These are phyloP conservation scores for Phytopythium ostracodes DNA, from an alignment of 352 stramenopile genomes.

Conservation along the genomic window DNA sequence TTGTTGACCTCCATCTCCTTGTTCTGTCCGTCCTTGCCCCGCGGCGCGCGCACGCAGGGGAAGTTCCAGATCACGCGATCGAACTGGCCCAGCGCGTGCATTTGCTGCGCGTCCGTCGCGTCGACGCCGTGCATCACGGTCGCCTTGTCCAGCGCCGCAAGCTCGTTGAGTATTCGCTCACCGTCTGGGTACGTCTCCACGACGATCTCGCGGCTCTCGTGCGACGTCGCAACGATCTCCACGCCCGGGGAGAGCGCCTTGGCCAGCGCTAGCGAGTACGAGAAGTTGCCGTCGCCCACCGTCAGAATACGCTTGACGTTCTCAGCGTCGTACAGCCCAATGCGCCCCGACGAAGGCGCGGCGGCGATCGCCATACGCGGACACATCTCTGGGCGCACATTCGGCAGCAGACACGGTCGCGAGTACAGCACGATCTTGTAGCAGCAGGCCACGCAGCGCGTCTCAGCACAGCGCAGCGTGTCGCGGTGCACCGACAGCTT, in stretches of 20 bases:
- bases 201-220: conserved; percentile 87
- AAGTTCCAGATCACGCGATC: conserved; percentile 97
- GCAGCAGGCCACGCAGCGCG: conserved; percentile 79
- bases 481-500: conserved; percentile 60
- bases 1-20: conserved; percentile 95
- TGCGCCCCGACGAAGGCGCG: conserved; percentile 8
- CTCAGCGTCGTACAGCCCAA: conserved; percentile 59
- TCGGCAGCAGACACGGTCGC: conserved; percentile 49
- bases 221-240: conserved; percentile 88
- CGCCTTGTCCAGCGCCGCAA: conserved; percentile 59
- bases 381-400: conserved; percentile 77
- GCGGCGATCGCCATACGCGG: conserved; percentile 30
- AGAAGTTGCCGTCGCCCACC: conserved; percentile 96
- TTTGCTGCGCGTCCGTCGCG: conserved; percentile 77
- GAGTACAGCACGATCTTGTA: conserved; percentile 84
- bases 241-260: conserved; percentile 38
- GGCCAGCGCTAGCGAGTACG: conserved; percentile 91
- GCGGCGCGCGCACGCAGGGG: conserved; percentile 87
- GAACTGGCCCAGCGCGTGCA: conserved; percentile 72
- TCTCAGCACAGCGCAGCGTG: conserved; percentile 66
- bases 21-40: conserved; percentile 96
- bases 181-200: conserved; percentile 89
- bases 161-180: conserved; percentile 66
- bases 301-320: conserved; percentile 73
- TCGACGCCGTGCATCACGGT: conserved; percentile 89